These are phyloP conservation scores for Corylus heterophylla DNA, from an alignment of 306 rosid species.

Conservation along the genomic window DNA sequence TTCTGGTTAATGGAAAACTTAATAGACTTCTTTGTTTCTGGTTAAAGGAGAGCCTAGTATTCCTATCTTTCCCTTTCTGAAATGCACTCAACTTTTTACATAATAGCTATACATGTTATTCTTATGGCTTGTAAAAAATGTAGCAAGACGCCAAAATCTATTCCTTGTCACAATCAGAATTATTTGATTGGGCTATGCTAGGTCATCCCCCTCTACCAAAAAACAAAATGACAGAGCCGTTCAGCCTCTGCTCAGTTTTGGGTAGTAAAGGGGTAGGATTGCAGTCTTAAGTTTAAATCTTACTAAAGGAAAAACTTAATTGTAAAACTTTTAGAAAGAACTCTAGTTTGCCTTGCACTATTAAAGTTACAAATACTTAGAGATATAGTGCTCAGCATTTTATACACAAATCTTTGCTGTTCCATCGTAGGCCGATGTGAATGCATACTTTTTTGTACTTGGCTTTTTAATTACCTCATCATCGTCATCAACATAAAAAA, in stretches of 20 bases:
- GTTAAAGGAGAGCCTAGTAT: neutral
- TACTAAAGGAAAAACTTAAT: neutral
- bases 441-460: neutral
- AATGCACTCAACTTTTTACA: neutral
- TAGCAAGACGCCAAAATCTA: neutral
- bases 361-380: neutral
- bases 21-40: neutral
- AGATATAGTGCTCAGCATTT: neutral
- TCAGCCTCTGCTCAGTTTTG: neutral
- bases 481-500: neutral
- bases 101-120: neutral
- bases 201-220: neutral
- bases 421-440: neutral
- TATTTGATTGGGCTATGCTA: neutral
- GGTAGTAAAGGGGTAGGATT: neutral
- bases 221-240: neutral
- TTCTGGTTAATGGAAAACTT: conserved; percentile 8
- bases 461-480: too few relatives aligned
- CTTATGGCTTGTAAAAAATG: neutral
- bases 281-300: neutral
- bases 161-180: neutral
- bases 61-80: conserved; percentile 3
- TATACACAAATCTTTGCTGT: neutral
- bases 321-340: neutral
- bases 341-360: neutral